Evolutionary conservation across 163 green algal species (phyloP), one percentile per base, ranked within the genome.

Genomic region (Volvox carteri): DNA sequence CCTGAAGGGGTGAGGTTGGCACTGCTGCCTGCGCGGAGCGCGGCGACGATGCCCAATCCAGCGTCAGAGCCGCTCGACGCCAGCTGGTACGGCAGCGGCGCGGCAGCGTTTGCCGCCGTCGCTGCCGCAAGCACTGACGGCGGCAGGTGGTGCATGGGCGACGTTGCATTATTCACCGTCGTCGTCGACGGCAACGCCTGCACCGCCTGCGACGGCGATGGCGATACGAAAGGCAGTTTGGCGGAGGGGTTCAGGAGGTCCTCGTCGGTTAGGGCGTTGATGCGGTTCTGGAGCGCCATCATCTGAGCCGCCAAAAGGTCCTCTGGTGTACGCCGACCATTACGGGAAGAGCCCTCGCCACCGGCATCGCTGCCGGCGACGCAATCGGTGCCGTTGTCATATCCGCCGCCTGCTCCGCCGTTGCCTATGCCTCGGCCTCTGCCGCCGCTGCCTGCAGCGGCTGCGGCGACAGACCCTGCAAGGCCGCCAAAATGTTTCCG

Each of bases 261-360:
- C 39, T 89, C 84, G 28, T 89, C 84, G 0, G 84, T 81, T 3
- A 89, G 70, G 14, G 84, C 84, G 37, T 89, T 89, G 52, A 89
- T 89, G 33, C 46, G 84, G 28, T 83, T 76, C 39, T 89, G 84
- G 0, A 89, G 68, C 70, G 68, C 84, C n/a, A 89, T 89, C 84
- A 89, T 89, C 52, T 89, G 68, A 1, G 84, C 84, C 0, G 84
- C 70, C 37, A 89, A 28, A 1, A 50, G 48, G 25, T 87, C 81
- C 81, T 87, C 81, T 0, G 81, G 81, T 4, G 65, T 78, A 12
- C 18, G 65, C 65, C 30, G 65, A 12, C 30, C 65, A 16, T 30
- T 16, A 33, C 30, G 65, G 6, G 30, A 48, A 12, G 65, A 75
- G 33, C 2, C 65, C 2, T 75, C 65, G 65, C 65, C 65, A 12